Evolutionary conservation across 1,139 yeast genomes (phyloP), one percentile per base, ranked within the genome.

Genomic region (Blastobotrys capitulatus): DNA sequence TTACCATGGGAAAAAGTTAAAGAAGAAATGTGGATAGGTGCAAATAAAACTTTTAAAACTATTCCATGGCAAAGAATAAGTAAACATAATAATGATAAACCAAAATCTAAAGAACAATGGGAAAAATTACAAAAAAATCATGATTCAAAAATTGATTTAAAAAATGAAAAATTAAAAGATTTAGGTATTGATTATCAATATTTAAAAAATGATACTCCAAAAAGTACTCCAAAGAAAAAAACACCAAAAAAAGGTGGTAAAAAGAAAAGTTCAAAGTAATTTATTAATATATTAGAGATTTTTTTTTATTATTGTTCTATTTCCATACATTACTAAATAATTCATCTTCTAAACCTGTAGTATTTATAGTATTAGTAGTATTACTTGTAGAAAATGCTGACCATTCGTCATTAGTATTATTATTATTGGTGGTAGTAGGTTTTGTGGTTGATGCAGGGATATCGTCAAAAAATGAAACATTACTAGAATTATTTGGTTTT

Each of bases 311-410:
- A 13, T n/a, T 42, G n/a, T 12, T 15, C 43, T 56, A 66, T 48
- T 61, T 64, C 92, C 90, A 84, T 6, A 84, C 90, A 62, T 80
- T 81, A 48, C 77, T 77, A 63, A 82, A 82, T 38, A 81, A 69
- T 56, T 84, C 90, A 54, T 83, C 88, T 52, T 79, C 84, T 39
- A 75, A 64, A 6, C 75, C 70, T 19, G 57, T 49, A n/a, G 31
- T 2, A 6, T 59, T 27, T 16, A 59, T 47, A 22, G 58, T 22
- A 22, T 22, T 22, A 5, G 7, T 22, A 6, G 56, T 49, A n/a
- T 58, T 51, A 31, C 63, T 52, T 36, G 57, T 48, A 13, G 59
- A 51, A 48, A 58, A 61, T 15, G 58, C 50, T 6, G 56, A 55
- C 63, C 64, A 57, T 39, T 60, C 56, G 53, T 63, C 57, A 39